Evolutionary conservation across 1,284 basidiomycete genomes (phyloP).

Genomic region (Leucoagaricus sp.): DNA sequence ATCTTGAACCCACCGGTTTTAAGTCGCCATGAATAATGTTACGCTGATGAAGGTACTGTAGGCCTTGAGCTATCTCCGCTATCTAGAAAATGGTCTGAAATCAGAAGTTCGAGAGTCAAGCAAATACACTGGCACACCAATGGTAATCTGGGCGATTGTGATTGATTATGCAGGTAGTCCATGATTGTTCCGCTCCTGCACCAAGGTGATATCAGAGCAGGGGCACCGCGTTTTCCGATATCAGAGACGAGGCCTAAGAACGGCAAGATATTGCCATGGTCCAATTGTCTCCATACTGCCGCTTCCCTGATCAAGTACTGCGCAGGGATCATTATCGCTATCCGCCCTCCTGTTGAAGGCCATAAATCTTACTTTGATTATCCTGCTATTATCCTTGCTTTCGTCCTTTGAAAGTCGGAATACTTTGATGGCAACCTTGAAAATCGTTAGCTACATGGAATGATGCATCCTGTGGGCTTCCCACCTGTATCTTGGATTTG

Average conservation of each 20-base stretch:
- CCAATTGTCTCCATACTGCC: conserved; percentile 17
- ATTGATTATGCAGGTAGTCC: neutral
- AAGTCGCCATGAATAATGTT: conserved; percentile 26
- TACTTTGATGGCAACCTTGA: conserved; percentile 24
- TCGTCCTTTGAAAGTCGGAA: neutral
- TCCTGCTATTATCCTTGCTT: neutral
- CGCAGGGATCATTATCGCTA: neutral
- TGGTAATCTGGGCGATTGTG: neutral
- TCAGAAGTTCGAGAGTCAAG: too few relatives aligned
- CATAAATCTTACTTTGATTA: neutral
- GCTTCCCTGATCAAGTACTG: conserved; percentile 20
- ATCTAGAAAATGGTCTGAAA: conserved; percentile 16
- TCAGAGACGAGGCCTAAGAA: conserved; percentile 20
- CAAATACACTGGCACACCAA: neutral
- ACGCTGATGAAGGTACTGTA: conserved; percentile 24
- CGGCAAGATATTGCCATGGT: conserved; percentile 20
- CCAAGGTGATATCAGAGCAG: conserved; percentile 26
- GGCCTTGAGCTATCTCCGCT: conserved; percentile 20
- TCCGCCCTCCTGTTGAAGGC: neutral
- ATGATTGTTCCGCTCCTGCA: conserved; percentile 17
- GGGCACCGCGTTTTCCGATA: conserved; percentile 10
- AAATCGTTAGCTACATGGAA: neutral
- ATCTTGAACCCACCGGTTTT: conserved; percentile 23
- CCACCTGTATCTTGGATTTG: neutral
- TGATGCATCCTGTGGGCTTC: neutral